A percentile compares a stretch with the other conserved stretches of the same genome.
Conservation (phyloP, 2,329 filamentous ascomycete species). For the Epicoccum nigrum region DNA sequence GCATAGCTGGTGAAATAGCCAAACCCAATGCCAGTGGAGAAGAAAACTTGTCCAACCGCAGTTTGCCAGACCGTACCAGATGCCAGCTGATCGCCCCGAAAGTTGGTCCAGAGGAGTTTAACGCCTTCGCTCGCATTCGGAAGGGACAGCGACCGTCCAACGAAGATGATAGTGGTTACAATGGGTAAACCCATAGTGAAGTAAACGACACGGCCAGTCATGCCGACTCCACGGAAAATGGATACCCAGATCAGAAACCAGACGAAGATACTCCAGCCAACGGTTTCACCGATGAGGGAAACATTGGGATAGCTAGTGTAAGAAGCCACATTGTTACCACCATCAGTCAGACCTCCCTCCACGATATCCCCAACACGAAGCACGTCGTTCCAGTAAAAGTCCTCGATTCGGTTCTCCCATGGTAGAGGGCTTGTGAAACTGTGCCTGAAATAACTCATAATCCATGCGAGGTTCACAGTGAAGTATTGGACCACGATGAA, state of each 20-base stretch:
- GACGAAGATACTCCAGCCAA: slow-evolving; percentile 64
- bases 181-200: slow-evolving; percentile 68
- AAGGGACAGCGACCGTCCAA: slow-evolving; percentile 61
- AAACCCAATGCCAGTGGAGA: slow-evolving; percentile 64
- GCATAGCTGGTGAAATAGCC: slow-evolving; percentile 64
- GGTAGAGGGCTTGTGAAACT: slow-evolving; percentile 62
- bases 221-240: slow-evolving; percentile 64
- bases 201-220: slow-evolving; percentile 65
- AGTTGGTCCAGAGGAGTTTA: slow-evolving; percentile 56
- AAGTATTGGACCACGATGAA: slow-evolving; percentile 65
- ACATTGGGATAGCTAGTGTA: slow-evolving; percentile 58
- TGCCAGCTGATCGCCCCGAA: slow-evolving; percentile 58
- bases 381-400: slow-evolving; percentile 60
- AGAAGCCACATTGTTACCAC: slow-evolving; percentile 48
- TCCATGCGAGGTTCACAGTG: slow-evolving; percentile 63
- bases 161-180: slow-evolving; percentile 61
- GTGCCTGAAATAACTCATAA: slow-evolving; percentile 64
- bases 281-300: slow-evolving; percentile 60
- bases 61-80: slow-evolving; percentile 63
- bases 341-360: slow-evolving; percentile 43
- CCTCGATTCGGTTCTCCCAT: slow-evolving; percentile 58
- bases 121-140: slow-evolving; percentile 61
- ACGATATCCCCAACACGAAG: slow-evolving; percentile 55
- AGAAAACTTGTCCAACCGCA: slow-evolving; percentile 66
- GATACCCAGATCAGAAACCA: slow-evolving; percentile 66